Percentiles rank a stretch among this genome's conserved stretches.
phyloP scores from a whole-genome alignment of 169 alveolate genomes.

The Plasmodium reichenowi region DNA sequence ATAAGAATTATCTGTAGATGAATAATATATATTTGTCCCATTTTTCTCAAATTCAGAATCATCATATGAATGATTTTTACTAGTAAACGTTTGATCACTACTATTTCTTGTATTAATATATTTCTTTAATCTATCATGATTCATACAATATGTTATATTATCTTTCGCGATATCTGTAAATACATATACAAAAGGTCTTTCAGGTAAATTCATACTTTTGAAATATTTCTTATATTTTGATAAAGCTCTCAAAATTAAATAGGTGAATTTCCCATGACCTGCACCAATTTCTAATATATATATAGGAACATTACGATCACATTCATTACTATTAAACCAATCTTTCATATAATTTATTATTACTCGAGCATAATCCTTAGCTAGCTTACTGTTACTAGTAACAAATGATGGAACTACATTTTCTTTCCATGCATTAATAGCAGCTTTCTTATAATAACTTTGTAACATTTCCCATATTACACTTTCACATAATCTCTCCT shows the following conservation, averaged over 20 bases:
- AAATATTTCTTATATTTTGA: constrained; percentile 80
- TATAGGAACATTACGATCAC: constrained; percentile 78
- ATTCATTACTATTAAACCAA: constrained; percentile 76
- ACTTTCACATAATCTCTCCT: constrained; percentile 84
- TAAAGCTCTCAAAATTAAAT: constrained; percentile 84
- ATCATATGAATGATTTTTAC: constrained; percentile 56
- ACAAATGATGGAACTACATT: constrained; percentile 89
- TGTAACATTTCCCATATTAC: constrained; percentile 86
- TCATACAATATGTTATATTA: constrained; percentile 82
- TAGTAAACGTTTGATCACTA: constrained; percentile 27
- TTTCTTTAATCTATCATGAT: constrained; percentile 78
- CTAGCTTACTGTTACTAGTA: constrained; percentile 87
- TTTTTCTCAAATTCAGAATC: constrained; percentile 56
- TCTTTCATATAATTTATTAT: constrained; percentile 86
- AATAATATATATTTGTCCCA: constrained; percentile 19
- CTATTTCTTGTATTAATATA: constrained; percentile 74
- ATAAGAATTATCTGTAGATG: constrained; percentile 7
- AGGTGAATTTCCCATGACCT: constrained; percentile 89
- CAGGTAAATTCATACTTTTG: constrained; percentile 84
- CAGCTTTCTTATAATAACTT: constrained; percentile 84
- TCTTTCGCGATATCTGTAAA: constrained; percentile 88
- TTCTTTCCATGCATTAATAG: constrained; percentile 89
- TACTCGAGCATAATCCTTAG: constrained; percentile 86
- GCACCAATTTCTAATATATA: constrained; percentile 87
- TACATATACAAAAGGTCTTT: constrained; percentile 87